These are phyloP conservation scores for Monosporascus sp. DNA, from an alignment of 2,329 filamentous ascomycete species.

Conservation along the genomic window DNA sequence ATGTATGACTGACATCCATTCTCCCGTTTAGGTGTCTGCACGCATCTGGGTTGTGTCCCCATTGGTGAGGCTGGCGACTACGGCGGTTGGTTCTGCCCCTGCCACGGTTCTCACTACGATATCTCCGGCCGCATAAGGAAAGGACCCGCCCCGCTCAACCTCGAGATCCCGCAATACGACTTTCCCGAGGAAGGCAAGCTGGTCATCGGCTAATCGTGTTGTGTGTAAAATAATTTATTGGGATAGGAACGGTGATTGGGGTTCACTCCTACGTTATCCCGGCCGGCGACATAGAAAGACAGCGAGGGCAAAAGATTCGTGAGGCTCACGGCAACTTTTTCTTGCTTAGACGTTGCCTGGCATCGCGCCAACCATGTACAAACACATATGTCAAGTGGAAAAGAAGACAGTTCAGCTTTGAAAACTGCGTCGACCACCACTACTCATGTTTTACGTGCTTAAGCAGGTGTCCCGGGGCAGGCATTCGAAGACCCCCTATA, in stretches of 20 bases:
- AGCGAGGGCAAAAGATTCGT: background rate
- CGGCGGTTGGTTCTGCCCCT: slow-evolving; percentile 99
- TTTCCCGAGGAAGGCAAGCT: slow-evolving; percentile 88
- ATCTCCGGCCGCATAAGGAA: slow-evolving; percentile 98
- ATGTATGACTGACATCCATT: slow-evolving; percentile 10
- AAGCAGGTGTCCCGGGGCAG: background rate
- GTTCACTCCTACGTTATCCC: background rate
- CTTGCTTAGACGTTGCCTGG: slow-evolving; percentile 25
- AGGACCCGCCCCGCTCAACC: slow-evolving; percentile 94
- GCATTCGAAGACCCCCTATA: too few relatives aligned
- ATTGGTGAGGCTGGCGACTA: slow-evolving; percentile 98
- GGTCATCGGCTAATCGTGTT: slow-evolving; percentile 74
- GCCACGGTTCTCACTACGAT: slow-evolving; percentile 99
- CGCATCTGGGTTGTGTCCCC: slow-evolving; percentile 96
- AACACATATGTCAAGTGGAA: slow-evolving; percentile 23
- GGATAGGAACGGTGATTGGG: slow-evolving; percentile 15
- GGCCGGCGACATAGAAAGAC: background rate
- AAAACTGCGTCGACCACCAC: background rate
- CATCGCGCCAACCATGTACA: slow-evolving; percentile 24
- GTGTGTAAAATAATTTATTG: slow-evolving; percentile 26
- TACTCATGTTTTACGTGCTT: background rate
- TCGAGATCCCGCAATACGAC: slow-evolving; percentile 88
- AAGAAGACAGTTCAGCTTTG: background rate
- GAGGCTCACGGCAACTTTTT: background rate
- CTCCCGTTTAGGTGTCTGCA: slow-evolving; percentile 74